These are phyloP conservation scores for Exophiala lecanii-corni DNA, from an alignment of 2,329 filamentous ascomycete genomes.

Conservation along the genomic window DNA sequence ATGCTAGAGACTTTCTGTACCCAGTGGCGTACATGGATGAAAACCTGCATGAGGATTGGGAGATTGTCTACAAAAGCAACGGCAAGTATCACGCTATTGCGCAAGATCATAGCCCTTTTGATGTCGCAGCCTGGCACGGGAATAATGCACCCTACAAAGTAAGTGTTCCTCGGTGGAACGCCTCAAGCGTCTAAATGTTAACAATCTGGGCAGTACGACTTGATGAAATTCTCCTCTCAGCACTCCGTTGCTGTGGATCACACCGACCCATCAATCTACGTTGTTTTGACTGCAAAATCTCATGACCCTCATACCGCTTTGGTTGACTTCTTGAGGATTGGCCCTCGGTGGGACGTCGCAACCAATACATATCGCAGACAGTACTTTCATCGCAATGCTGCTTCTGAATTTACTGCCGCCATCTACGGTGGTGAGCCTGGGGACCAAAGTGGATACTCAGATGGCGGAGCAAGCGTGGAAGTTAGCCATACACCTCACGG, in stretches of 20 bases:
- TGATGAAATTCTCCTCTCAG: constrained; percentile 38
- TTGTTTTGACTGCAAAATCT: constrained; percentile 37
- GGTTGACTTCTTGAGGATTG: constrained; percentile 37
- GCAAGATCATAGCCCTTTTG: constrained; percentile 63
- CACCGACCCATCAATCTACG: constrained; percentile 39
- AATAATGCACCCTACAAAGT: constrained; percentile 50
- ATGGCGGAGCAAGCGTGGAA: no score
- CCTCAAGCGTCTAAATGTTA: no score
- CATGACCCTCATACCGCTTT: constrained; percentile 27
- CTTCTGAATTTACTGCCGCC: constrained; percentile 37
- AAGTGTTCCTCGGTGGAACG: no score
- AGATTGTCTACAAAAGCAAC: no score
- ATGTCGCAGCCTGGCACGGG: constrained; percentile 68
- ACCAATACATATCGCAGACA: constrained; percentile 37
- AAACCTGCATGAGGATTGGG: constrained; percentile 45
- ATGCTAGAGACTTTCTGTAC: constrained; percentile 59
- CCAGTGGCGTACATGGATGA: constrained; percentile 57
- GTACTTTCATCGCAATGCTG: constrained; percentile 40
- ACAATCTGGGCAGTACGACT: no score
- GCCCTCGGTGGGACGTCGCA: constrained; percentile 37
- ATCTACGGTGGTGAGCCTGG: no score
- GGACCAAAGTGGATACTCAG: no score
- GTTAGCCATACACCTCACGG: no score
- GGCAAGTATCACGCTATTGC: constrained; percentile 57
- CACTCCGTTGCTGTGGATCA: constrained; percentile 38